Conservation (phyloP, 306 rosid species). For the Cucumis hystrix region DNA sequence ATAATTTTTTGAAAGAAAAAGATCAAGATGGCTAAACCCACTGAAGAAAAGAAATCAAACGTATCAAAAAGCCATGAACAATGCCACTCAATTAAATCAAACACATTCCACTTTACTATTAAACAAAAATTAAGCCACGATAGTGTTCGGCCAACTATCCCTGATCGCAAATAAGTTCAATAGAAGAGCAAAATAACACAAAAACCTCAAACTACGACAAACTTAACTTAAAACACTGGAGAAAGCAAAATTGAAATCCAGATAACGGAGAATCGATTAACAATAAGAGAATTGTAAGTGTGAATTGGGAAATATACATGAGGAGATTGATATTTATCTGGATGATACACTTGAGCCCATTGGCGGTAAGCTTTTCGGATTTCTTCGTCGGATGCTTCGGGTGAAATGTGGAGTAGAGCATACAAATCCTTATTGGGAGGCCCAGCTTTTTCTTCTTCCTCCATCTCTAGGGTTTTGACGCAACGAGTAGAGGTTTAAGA, state of each 20-base stretch:
- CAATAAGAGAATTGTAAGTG: not conserved
- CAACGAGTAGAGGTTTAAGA: constrained; percentile 2
- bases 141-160: not conserved
- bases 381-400: constrained; percentile 95
- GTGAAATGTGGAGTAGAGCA: constrained; percentile 71
- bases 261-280: not conserved
- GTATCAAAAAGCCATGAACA: not conserved
- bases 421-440: constrained; percentile 64
- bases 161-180: not conserved
- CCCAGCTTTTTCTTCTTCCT: constrained; percentile 32
- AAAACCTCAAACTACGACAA: not conserved
- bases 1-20: not conserved
- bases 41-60: not conserved
- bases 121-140: not conserved
- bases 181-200: not conserved
- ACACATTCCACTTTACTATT: not conserved
- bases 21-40: not conserved
- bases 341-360: constrained; percentile 95
- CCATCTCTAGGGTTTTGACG: constrained; percentile 33
- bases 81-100: not conserved
- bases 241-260: not conserved
- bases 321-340: constrained; percentile 82
- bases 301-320: constrained; percentile 24
- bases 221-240: not conserved
- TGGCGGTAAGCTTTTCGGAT: constrained; percentile 93